Evolutionary conservation across 306 rosid genomes (phyloP), one percentile per base, ranked within the genome.

Genomic region (Sechiopsis laciniata): DNA sequence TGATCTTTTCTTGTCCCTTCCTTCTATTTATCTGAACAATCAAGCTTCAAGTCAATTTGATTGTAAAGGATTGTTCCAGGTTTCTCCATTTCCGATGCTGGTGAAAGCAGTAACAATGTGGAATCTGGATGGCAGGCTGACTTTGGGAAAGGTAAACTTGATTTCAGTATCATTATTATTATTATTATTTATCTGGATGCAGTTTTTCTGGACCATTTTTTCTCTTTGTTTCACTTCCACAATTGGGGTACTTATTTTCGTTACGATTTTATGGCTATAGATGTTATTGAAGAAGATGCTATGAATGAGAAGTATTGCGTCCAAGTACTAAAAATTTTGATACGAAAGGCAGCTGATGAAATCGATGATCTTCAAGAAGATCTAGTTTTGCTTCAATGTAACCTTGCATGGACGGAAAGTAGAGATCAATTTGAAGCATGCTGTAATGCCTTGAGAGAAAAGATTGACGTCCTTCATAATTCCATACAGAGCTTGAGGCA

Each of bases 251-350:
- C 66, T 15, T 52, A 24, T 11, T 62, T 15, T 29, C 57, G 10
- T 16, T 60, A 45, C n/a, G 26, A 29, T 80, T 32, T 75, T 71
- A 20, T 77, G 58, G 64, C 60, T 45, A 21, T 76, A 91, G 96
- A 91, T 85, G 65, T 35, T 58, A 84, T 88, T 46, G 91, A 87
- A 81, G 96, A 91, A 82, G 78, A 81, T 82, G 83, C 81, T 26
- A 76, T 86, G 86, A 79, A 89, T 48, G 83, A 70, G 81, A 83
- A 81, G 73, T 83, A 64, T 57, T 86, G 91, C 63, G 64, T 87
- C 72, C 86, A 80, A 76, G 96, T 86, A 77, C 77, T 89, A 77
- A 77, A 80, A 78, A 78, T 78, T 79, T 83, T 83, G 81, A 78
- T 84, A 74, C 74, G 72, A 67, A 79, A 83, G 69, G 91, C 86